Evolutionary conservation across 1,284 basidiomycete species (phyloP), one percentile per base, ranked within the genome.

Genomic region (Vanrija sp.): DNA sequence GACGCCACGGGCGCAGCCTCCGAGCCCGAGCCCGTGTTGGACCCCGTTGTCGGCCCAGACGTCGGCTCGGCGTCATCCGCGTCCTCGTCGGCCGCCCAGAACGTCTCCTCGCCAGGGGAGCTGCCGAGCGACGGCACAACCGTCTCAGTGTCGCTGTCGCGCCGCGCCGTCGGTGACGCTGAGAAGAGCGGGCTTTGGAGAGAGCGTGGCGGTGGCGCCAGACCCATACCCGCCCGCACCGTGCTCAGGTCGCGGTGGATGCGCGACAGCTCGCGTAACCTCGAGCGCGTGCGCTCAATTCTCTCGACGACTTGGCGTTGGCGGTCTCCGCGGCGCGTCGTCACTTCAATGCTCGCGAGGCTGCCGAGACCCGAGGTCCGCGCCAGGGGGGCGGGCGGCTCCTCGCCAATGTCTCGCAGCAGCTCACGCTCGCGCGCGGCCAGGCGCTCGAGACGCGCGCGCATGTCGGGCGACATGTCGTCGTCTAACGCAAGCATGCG

Each of bases 121-220:
- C n/a, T n/a, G n/a, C 31, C 31, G 31, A 31, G 31, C 9, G 38
- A 15, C 4, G 53, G 53, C 8, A 54, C 53, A 22, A 54, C 49
- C 3, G 53, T 55, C 20, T 53, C 56, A 15, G 50, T 42, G 37
- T 54, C 57, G 15, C 44, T 49, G n/a, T n/a, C 38, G n/a, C 38
- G 38, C n/a, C n/a, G 38, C 10, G n/a, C n/a, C n/a, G 31, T 35
- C 8, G 8, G 31, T 8, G 31, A 35, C 31, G 31, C 31, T 35
- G 8, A 14, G 12, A 31, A 31, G 10, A 31, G 31, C 9, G 31
- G 31, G 2, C 12, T 4, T 2, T 12, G 31, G 9, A 14, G 12
- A 14, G 12, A 14, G 31, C 31, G 31, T 9, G 31, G 31, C 31
- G 31, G 10, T 2, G 31, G 31, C 10, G 19, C 24, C 18, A 50